phyloP scores from a whole-genome alignment of 2,329 filamentous ascomycete genomes.

The Alternaria sp. region DNA sequence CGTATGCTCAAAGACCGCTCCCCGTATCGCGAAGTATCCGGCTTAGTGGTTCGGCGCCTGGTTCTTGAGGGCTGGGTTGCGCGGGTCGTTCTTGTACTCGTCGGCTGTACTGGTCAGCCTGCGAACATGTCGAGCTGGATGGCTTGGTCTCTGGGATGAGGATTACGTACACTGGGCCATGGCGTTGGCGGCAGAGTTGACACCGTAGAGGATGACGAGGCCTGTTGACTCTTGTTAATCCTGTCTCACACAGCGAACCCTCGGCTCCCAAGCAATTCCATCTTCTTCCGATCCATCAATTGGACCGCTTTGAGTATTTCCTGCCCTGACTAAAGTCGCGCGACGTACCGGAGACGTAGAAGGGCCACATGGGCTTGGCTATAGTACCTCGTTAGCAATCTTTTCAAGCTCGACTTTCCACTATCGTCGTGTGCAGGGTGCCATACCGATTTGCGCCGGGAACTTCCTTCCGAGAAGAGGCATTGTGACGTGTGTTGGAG shows the following conservation, averaged over 20 bases:
- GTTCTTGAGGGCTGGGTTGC: conserved; percentile 68
- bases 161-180: conserved; percentile 76
- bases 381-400: conserved; percentile 45
- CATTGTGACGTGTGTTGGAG: conserved; percentile 47
- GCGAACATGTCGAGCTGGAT: background rate
- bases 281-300: conserved; percentile 15
- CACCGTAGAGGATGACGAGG: conserved; percentile 84
- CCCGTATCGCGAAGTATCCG: conserved; percentile 16
- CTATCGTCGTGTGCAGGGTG: conserved; percentile 11
- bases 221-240: conserved; percentile 60
- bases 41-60: conserved; percentile 40
- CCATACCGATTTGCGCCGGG: conserved; percentile 57
- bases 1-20: conserved; percentile 19
- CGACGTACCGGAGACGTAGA: conserved; percentile 89
- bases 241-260: background rate
- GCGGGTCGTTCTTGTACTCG: conserved; percentile 96
- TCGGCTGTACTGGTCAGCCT: conserved; percentile 65
- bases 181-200: conserved; percentile 81
- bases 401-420: conserved; percentile 7
- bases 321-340: conserved; percentile 1
- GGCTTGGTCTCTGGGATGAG: background rate
- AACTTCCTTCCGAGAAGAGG: conserved; percentile 61
- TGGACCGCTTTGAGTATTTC: background rate
- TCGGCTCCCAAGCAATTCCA: background rate
- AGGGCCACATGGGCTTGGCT: conserved; percentile 92